Evolutionary conservation across 495 filamentous ascomycete genomes (phyloP).

Genomic region (Hypoxylon fuscum): DNA sequence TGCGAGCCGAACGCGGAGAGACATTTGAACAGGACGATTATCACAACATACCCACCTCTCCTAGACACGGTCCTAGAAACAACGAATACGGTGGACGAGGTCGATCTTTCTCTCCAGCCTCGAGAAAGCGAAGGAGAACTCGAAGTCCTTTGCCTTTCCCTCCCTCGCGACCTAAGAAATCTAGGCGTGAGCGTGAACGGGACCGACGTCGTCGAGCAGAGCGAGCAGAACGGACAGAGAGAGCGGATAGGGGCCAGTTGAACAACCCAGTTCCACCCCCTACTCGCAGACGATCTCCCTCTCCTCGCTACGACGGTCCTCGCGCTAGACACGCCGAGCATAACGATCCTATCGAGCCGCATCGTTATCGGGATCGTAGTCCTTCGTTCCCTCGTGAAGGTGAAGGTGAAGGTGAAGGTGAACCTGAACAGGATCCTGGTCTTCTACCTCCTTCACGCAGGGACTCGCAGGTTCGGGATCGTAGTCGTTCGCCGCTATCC

Average conservation of each 20-base stretch:
- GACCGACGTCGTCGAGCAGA: constrained; percentile 43
- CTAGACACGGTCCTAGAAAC: constrained; percentile 32
- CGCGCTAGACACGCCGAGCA: constrained; percentile 36
- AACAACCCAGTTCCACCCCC: constrained; percentile 30
- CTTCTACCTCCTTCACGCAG: constrained; percentile 21
- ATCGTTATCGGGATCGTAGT: constrained; percentile 39
- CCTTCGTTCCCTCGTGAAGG: constrained; percentile 43
- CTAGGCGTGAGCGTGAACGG: constrained; percentile 42
- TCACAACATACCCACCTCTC: constrained; percentile 39
- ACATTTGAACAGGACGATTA: constrained; percentile 25
- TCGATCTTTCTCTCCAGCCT: constrained; percentile 42
- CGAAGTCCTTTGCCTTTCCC: constrained; percentile 42
- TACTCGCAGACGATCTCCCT: constrained; percentile 38
- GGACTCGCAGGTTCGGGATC: constrained; percentile 36
- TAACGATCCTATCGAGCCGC: constrained; percentile 25
- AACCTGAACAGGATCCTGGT: constrained; percentile 27
- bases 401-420: constrained; percentile 32
- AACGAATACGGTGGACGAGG: constrained; percentile 33
- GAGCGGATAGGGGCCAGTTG: constrained; percentile 29
- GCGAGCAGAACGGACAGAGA: constrained; percentile 30
- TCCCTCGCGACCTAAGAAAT: constrained; percentile 39
- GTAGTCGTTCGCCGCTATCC: constrained; percentile 40
- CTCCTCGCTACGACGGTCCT: constrained; percentile 33
- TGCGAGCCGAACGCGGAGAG: constrained; percentile 26
- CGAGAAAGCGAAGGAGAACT: constrained; percentile 43